Base-by-base conservation (phyloP, 1,139 yeast genomes). In the Suhomyces bolitotheri region DNA sequence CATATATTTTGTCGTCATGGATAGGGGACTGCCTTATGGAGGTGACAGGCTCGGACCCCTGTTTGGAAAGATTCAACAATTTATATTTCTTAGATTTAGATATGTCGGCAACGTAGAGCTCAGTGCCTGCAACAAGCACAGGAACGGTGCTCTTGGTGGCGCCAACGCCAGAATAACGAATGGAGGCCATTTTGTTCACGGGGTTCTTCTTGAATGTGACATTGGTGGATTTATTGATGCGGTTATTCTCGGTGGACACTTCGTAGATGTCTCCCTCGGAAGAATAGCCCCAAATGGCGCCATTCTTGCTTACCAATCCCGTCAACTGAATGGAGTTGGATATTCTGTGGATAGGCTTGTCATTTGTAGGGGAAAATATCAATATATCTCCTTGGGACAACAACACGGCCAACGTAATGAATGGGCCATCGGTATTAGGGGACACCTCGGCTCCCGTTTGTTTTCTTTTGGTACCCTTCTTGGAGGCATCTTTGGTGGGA, bases 351-450 rank as follows among this genome's bases (percentile, higher is more conserved):
- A 64, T 50, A 9, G 63, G 47, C 19, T 59, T 64, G 36, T 64
- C 64, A 16, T 59, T 56, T 22, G 53, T 49, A 1, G 78, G 78
- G 2, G 77, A 65, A 34, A 67, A 64, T 6, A 71, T 51, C 33
- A 66, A 52, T 15, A 73, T 52, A 31, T 64, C 71, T 3, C 73
- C 71, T 21, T 59, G 55, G 12, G 54, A 54, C 16, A 69, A 53
- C 9, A 64, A 54, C 24, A 71, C 72, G 1, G 62, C 66, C 33
- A 73, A 53, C 11, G 32, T 35, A 16, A 33, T 35, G 3, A 35
- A 13, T 7, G 9, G 11, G 1, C 31, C 27, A 16, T 26, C 41
- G 11, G 25, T 22, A 7, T 14, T 28, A 30, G 13, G 22, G 30
- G 13, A 22, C 8, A 20, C 31, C 6, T 36, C 35, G 7, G 32